Base-by-base conservation (phyloP, 164 flowering plant genomes). In the Aristolochia contorta region DNA sequence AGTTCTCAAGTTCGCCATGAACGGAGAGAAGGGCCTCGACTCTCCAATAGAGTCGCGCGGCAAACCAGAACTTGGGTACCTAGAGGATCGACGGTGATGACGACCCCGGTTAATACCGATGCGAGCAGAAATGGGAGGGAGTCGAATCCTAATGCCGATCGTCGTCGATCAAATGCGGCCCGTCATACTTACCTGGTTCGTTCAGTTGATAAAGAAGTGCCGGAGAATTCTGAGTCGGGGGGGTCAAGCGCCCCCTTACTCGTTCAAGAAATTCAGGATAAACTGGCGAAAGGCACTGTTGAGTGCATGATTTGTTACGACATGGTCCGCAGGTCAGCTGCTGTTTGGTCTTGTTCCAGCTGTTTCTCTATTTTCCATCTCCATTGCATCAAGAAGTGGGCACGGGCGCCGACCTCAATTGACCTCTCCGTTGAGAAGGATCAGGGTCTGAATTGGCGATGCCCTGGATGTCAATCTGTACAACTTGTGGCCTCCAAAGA, bases 261-360 rank as follows among this genome's bases (percentile, higher is more conserved):
- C 47, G 91, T 88, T 32, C 99, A 91, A 64, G 99, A 90, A 65
- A 85, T 93, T 64, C 87, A 88, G 67, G 97, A 93, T 24, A 91
- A 90, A 68, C 85, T 93, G 41, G 47, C 58, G 21, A 90, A 85
- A 62, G 84, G 91, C 0, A 57, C 77, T 3, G 81, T 93, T 54
- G 97, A 93, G 67, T 93, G 99, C 71, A 90, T 93, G 99, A 93
- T 93, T 56, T 93, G 99, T 65, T 93, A 88, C 57, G 99, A 93
- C 56, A 88, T 85, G 96, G 97, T 93, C 16, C 59, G 84, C 59
- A 76, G 99, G 63, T 71, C 91, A 5, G 92, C 96, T 0, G 75
- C 96, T 10, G 74, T 93, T 9, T 93, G 99, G 97, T 93, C 97
- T 45, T 93, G 99, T 59, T 79, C 94, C 0, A 85, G 97, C 65